A percentile compares a stretch with the other conserved stretches of the same genome.
Conservation (phyloP, 1,284 basidiomycete species). For the Sanghuangporus weigelae region DNA sequence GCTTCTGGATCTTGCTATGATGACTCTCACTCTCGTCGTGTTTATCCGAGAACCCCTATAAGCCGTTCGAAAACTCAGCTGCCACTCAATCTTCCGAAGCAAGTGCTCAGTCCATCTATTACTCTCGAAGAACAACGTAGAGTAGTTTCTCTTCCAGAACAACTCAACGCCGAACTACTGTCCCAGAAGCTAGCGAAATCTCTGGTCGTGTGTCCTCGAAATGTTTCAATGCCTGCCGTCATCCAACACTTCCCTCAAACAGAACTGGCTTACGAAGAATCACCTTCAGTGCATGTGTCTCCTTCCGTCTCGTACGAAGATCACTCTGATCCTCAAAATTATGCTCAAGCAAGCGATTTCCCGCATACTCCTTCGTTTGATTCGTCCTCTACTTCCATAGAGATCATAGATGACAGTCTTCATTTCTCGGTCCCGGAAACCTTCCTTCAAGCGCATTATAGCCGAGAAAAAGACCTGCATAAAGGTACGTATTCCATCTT, state of each 20-base stretch:
- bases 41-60: slow-evolving; percentile 9
- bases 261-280: neutral
- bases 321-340: neutral
- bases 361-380: slow-evolving; percentile 10
- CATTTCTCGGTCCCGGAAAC: slow-evolving; percentile 4
- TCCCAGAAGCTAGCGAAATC: slow-evolving; percentile 5
- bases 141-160: slow-evolving; percentile 14
- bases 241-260: slow-evolving; percentile 2
- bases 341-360: neutral
- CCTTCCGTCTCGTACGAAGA: slow-evolving; percentile 14
- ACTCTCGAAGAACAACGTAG: slow-evolving; percentile 1
- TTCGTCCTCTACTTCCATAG: slow-evolving; percentile 8
- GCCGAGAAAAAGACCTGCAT: neutral
- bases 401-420: slow-evolving; percentile 14
- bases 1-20: neutral
- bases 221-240: slow-evolving; percentile 15
- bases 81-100: neutral
- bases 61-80: slow-evolving; percentile 1
- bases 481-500: slow-evolving; percentile 26
- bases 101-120: neutral
- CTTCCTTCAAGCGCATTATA: neutral
- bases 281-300: neutral
- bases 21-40: neutral
- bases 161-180: neutral
- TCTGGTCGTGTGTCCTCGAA: neutral